Conservation (phyloP, 140 eudicot genomes). For the Erigeron philadelphicus region DNA sequence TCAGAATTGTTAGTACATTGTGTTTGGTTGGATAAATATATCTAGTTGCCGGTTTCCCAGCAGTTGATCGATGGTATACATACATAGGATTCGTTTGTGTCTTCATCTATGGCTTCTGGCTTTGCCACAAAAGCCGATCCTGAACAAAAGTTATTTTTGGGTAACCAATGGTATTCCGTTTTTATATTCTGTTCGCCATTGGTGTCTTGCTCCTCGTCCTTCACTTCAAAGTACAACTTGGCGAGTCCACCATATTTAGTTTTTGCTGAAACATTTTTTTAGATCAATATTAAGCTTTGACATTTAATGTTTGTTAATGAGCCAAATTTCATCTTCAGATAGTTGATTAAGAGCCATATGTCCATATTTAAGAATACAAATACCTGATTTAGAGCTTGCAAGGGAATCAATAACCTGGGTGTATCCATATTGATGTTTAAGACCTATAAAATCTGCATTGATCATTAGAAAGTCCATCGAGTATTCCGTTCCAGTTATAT, state of each 20-base stretch:
- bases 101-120: conserved; percentile 24
- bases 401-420: conserved; percentile 28
- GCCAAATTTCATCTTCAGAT: too few species aligned
- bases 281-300: background rate
- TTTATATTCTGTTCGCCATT: background rate
- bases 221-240: conserved; percentile 31
- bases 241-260: conserved; percentile 38
- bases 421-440: conserved; percentile 33
- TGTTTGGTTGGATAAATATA: background rate
- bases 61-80: background rate
- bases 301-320: too few species aligned
- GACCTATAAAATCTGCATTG: conserved; percentile 31
- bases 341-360: too few species aligned
- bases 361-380: too few species aligned
- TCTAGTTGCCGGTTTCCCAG: background rate
- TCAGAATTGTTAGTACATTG: background rate
- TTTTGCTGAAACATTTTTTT: conserved; percentile 22
- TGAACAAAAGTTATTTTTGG: conserved; percentile 25
- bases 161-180: conserved; percentile 30
- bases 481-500: conserved; percentile 22
- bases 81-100: conserved; percentile 22
- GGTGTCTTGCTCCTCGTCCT: background rate
- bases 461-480: conserved; percentile 38
- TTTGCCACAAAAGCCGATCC: conserved; percentile 29
- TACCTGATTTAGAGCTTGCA: conserved; percentile 39